Conservation (phyloP, 2,329 filamentous ascomycete species). For the Curvularia sp. region DNA sequence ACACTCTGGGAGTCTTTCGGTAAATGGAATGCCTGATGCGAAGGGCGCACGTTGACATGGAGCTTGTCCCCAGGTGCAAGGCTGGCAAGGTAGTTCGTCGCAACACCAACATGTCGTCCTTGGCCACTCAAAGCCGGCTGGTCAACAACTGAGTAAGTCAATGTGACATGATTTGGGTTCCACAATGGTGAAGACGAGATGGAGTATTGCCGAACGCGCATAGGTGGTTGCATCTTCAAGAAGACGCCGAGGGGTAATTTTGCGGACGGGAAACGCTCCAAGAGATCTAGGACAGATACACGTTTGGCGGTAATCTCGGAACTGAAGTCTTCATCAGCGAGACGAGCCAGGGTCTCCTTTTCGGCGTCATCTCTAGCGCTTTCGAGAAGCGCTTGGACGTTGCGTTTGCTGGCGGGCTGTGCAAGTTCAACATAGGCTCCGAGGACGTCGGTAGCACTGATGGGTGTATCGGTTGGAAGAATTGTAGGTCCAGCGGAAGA, state of each 20-base stretch:
- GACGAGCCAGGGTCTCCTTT: slow-evolving; percentile 58
- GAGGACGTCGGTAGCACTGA: slow-evolving; percentile 70
- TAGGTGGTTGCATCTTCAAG: slow-evolving; percentile 74
- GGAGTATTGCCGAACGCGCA: slow-evolving; percentile 80
- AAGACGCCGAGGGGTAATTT: slow-evolving; percentile 70
- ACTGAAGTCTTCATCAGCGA: slow-evolving; percentile 53
- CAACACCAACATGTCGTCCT: slow-evolving; percentile 55
- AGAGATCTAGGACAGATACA: slow-evolving; percentile 70
- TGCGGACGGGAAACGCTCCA: slow-evolving; percentile 66
- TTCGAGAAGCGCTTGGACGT: slow-evolving; percentile 59
- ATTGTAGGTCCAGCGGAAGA: slow-evolving; percentile 67
- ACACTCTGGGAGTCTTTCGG: slow-evolving; percentile 51
- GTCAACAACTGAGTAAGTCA: slow-evolving; percentile 73
- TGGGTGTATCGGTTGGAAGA: slow-evolving; percentile 66
- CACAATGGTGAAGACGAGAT: slow-evolving; percentile 76
- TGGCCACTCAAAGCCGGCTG: slow-evolving; percentile 57
- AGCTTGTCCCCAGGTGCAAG: slow-evolving; percentile 52
- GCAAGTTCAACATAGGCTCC: slow-evolving; percentile 75
- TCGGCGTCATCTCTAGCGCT: slow-evolving; percentile 57
- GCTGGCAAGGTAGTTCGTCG: slow-evolving; percentile 52
- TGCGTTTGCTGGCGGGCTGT: slow-evolving; percentile 73
- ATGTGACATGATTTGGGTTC: slow-evolving; percentile 63
- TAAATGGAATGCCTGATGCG: slow-evolving; percentile 54
- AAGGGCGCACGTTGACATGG: slow-evolving; percentile 53
- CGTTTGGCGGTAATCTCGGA: slow-evolving; percentile 59